Percentiles rank a stretch among this genome's conserved stretches.
Evolutionary conservation across 306 rosid genomes (phyloP).

Genomic region (Ormosia emarginata): DNA sequence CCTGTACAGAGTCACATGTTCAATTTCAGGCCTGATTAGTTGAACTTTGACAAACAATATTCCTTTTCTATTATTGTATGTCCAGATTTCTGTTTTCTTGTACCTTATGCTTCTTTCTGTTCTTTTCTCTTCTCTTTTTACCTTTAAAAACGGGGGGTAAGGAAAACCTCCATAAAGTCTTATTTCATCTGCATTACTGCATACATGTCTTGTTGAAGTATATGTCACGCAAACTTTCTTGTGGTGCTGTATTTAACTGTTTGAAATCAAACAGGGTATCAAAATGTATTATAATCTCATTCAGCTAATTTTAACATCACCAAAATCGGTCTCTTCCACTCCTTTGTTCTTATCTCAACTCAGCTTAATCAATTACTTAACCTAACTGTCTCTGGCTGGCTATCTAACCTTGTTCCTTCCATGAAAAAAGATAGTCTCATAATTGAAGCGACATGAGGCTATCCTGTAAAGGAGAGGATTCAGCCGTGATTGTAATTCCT

Average conservation of each 20-base stretch:
- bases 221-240: background rate
- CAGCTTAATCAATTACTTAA: background rate
- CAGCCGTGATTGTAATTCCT: background rate
- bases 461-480: background rate
- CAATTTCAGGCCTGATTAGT: background rate
- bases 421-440: background rate
- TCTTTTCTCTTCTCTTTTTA: background rate
- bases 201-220: too few species aligned
- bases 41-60: background rate
- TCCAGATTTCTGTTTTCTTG: background rate
- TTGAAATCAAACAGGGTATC: background rate
- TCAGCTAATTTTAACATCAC: background rate
- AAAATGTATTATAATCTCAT: background rate
- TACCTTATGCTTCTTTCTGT: background rate
- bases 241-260: background rate
- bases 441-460: background rate
- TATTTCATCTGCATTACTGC: background rate
- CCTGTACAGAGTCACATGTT: background rate
- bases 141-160: background rate
- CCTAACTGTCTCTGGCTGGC: background rate
- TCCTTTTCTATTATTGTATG: background rate
- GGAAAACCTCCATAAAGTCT: background rate
- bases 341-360: background rate
- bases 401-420: background rate
- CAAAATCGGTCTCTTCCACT: background rate